phyloP scores from a whole-genome alignment of 1,139 yeast species.

The Neolecta irregularis region DNA sequence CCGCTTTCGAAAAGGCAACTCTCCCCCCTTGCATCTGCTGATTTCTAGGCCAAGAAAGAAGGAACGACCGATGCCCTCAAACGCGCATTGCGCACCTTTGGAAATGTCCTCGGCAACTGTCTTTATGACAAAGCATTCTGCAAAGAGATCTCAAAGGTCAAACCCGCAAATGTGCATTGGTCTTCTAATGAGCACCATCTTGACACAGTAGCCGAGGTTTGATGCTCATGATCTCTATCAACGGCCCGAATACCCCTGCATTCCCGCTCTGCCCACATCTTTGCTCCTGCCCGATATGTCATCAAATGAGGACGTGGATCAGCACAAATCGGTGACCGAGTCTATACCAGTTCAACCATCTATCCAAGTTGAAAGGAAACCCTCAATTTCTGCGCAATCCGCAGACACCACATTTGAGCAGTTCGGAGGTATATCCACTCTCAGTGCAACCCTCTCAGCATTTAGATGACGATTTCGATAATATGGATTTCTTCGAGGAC shows the following conservation, averaged over 20 bases:
- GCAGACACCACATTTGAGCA: background rate
- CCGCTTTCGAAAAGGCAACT: slow-evolving; percentile 49
- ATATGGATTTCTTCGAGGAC: slow-evolving; percentile 3
- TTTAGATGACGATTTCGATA: slow-evolving; percentile 2
- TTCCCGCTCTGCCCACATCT: background rate
- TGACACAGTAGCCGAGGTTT: background rate
- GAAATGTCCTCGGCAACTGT: slow-evolving; percentile 64
- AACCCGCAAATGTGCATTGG: slow-evolving; percentile 5
- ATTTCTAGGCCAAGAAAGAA: slow-evolving; percentile 40
- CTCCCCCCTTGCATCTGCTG: background rate
- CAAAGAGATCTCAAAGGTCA: slow-evolving; percentile 35
- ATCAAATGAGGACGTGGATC: background rate
- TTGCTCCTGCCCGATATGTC: background rate
- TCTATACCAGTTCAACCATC: background rate
- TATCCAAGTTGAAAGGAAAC: background rate
- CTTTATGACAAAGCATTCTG: slow-evolving; percentile 47
- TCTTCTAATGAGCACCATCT: background rate
- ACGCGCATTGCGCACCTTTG: slow-evolving; percentile 60
- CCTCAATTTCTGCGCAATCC: background rate
- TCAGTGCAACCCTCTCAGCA: background rate
- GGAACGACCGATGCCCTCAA: slow-evolving; percentile 68
- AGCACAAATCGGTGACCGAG: background rate
- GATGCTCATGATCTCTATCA: background rate
- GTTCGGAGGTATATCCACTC: background rate
- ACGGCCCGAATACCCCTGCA: slow-evolving; percentile 1